Conservation (phyloP, 371 early-diverging fungal species). For the Dinochytrium kinnereticum region DNA sequence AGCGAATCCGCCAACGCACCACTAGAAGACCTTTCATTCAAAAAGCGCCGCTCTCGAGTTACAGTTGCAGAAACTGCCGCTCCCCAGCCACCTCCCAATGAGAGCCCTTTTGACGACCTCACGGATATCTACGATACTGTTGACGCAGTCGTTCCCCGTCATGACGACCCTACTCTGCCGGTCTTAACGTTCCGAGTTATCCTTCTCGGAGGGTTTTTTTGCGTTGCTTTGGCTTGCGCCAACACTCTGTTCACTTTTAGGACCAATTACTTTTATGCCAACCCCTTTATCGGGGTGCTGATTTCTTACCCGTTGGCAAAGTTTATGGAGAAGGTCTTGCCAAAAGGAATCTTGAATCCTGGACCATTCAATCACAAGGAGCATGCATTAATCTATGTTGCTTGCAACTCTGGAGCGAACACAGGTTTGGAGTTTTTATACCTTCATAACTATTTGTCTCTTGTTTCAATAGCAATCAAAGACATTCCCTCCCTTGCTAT, state of each 20-base stretch:
- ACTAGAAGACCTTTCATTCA: no score
- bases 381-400: conserved; percentile 34
- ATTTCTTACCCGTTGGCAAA: conserved; percentile 28
- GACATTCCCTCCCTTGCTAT: no score
- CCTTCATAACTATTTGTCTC: no score
- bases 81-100: background rate
- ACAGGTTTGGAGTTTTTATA: conserved; percentile 18
- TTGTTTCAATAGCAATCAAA: no score
- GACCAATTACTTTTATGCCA: conserved; percentile 29
- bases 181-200: conserved; percentile 37
- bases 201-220: conserved; percentile 29
- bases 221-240: conserved; percentile 24
- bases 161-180: conserved; percentile 44
- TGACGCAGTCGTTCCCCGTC: conserved; percentile 30
- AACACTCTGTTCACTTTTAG: conserved; percentile 41
- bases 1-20: no score
- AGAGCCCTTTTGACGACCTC: background rate
- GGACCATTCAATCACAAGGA: conserved; percentile 41
- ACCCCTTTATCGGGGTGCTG: conserved; percentile 27
- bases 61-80: no score
- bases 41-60: no score
- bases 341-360: conserved; percentile 36
- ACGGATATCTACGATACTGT: conserved; percentile 16
- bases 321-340: conserved; percentile 30
- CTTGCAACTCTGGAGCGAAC: conserved; percentile 5